Percentiles rank a stretch among this genome's conserved stretches.
These are phyloP conservation scores for Talaromyces sp. DNA, from an alignment of 2,329 filamentous ascomycete species.

Conservation along the genomic window DNA sequence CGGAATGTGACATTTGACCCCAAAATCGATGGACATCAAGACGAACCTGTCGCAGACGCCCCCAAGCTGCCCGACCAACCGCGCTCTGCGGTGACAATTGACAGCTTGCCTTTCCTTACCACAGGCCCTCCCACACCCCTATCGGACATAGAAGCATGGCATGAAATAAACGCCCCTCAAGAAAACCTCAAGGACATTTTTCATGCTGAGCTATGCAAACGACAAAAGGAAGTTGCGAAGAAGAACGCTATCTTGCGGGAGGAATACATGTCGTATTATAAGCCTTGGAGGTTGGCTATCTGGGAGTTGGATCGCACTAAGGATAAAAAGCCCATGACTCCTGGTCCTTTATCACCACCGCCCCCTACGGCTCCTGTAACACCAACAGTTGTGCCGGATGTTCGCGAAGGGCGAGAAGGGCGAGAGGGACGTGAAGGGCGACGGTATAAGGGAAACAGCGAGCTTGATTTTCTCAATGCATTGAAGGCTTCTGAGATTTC, in stretches of 20 bases:
- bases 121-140: constrained; percentile 47
- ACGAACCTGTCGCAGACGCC: constrained; percentile 10
- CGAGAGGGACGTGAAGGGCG: constrained; percentile 39
- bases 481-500: constrained; percentile 52
- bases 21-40: not conserved
- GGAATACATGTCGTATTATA: constrained; percentile 47
- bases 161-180: constrained; percentile 44
- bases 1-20: constrained; percentile 18
- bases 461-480: constrained; percentile 53
- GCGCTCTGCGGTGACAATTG: constrained; percentile 39
- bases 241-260: constrained; percentile 45
- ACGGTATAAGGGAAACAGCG: constrained; percentile 52
- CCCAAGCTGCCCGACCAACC: constrained; percentile 7
- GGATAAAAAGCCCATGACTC: constrained; percentile 40
- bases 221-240: constrained; percentile 40
- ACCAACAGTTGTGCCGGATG: constrained; percentile 36
- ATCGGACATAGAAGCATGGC: constrained; percentile 48
- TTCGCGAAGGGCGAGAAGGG: constrained; percentile 13
- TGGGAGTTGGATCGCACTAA: constrained; percentile 47
- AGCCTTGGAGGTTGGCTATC: constrained; percentile 48
- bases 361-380: constrained; percentile 36
- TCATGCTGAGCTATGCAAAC: constrained; percentile 40
- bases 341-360: constrained; percentile 38
- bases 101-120: constrained; percentile 50
- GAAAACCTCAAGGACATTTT: constrained; percentile 44